Percentiles rank a stretch among this genome's conserved stretches.
phyloP scores from a whole-genome alignment of 2,329 filamentous ascomycete genomes.

The Epicoccum nigrum region DNA sequence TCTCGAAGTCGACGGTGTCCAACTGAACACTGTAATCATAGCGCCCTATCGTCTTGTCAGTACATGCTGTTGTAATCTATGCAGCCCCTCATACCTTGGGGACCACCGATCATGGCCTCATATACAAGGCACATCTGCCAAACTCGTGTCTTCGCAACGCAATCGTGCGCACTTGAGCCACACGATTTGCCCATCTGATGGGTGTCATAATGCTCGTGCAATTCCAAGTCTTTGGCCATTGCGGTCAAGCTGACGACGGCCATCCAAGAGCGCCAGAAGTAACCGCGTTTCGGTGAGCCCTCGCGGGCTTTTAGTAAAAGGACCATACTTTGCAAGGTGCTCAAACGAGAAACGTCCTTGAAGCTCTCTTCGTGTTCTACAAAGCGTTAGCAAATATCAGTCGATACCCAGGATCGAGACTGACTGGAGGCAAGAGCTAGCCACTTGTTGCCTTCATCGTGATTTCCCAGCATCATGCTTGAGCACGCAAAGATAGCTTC shows the following conservation, averaged over 20 bases:
- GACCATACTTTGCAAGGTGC: conserved; percentile 87
- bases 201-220: conserved; percentile 83
- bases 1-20: conserved; percentile 75
- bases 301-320: conserved; percentile 90
- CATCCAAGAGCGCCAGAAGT: conserved; percentile 98
- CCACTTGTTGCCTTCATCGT: conserved; percentile 88
- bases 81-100: conserved; percentile 70
- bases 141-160: conserved; percentile 80
- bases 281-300: conserved; percentile 88
- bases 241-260: conserved; percentile 88
- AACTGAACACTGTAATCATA: conserved; percentile 77
- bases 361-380: conserved; percentile 89
- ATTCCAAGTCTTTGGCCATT: conserved; percentile 89
- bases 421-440: conserved; percentile 84
- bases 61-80: too few species aligned
- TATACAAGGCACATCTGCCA: conserved; percentile 89
- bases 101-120: conserved; percentile 91
- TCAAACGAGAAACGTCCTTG: conserved; percentile 87
- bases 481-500: conserved; percentile 93
- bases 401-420: conserved; percentile 39
- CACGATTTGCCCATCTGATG: conserved; percentile 77
- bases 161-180: conserved; percentile 72
- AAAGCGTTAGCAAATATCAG: conserved; percentile 21
- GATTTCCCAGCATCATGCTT: conserved; percentile 80
- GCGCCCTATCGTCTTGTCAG: conserved; percentile 56